phyloP scores from a whole-genome alignment of 2,329 filamentous ascomycete species.

The Onygena corvina region DNA sequence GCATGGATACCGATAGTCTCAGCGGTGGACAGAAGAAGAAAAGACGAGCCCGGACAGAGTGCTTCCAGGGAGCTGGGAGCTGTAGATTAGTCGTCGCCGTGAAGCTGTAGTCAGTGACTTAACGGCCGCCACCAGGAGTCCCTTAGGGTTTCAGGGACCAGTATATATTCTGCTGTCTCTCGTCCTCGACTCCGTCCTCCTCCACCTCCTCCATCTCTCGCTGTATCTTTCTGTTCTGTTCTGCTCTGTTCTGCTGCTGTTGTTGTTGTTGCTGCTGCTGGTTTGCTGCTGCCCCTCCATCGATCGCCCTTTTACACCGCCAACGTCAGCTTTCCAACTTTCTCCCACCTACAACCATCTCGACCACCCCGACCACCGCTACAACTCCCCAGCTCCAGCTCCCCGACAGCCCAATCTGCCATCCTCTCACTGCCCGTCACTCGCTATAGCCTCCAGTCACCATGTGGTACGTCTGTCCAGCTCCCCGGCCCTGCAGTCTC shows the following conservation, averaged over 20 bases:
- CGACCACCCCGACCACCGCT: neutral
- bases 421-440: neutral
- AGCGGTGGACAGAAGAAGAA: too few relatives aligned
- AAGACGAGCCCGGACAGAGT: too few relatives aligned
- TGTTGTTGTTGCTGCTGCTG: neutral
- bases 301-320: neutral
- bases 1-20: neutral
- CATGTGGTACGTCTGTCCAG: constrained; percentile 13
- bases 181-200: neutral
- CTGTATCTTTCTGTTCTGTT: neutral
- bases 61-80: too few relatives aligned
- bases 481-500: neutral
- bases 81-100: too few relatives aligned
- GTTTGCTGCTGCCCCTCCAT: neutral
- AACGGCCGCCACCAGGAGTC: neutral
- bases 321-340: neutral
- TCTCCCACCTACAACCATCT: neutral
- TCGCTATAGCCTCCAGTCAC: constrained; percentile 9
- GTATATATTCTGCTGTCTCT: neutral
- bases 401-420: neutral
- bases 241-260: neutral
- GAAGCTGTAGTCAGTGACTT: too few relatives aligned
- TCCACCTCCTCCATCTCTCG: neutral
- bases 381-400: neutral
- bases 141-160: neutral